Conservation (phyloP, 192 early-diverging fungal genomes). For the Allomyces macrogynus region DNA sequence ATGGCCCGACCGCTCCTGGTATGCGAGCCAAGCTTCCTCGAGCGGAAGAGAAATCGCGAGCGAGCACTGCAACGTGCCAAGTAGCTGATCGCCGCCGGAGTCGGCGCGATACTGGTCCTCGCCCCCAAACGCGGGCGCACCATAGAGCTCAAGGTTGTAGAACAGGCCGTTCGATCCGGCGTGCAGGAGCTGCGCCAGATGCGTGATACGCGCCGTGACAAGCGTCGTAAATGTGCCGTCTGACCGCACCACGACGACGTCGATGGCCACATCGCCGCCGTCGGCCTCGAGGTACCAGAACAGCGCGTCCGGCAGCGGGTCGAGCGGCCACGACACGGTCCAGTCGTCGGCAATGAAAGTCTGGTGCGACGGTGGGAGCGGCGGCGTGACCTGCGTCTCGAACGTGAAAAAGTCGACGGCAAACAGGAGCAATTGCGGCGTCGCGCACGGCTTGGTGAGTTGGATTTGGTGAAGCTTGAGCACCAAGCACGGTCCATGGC, state of each 20-base stretch:
- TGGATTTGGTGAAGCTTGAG: background rate
- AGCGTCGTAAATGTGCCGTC: background rate
- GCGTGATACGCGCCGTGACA: background rate
- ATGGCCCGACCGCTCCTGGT: background rate
- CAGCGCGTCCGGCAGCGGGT: background rate
- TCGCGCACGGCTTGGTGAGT: background rate
- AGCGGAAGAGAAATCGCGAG: background rate
- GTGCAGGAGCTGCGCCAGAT: background rate
- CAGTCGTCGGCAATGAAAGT: background rate
- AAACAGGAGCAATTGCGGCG: background rate
- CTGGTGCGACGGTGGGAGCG: background rate
- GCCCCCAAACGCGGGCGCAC: background rate
- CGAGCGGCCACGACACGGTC: background rate
- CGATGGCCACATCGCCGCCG: background rate
- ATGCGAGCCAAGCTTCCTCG: background rate
- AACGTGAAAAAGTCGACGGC: background rate
- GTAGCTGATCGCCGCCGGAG: background rate
- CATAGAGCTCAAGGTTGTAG: background rate
- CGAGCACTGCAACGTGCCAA: background rate
- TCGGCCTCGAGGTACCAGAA: background rate
- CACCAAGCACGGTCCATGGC: background rate
- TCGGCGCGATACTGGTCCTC: background rate
- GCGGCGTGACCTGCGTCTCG: background rate
- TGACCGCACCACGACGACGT: background rate
- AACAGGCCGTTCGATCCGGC: background rate